Evolutionary conservation across 768 basidiomycete species (phyloP), one percentile per base, ranked within the genome.

Genomic region (Lentinula raphanica): DNA sequence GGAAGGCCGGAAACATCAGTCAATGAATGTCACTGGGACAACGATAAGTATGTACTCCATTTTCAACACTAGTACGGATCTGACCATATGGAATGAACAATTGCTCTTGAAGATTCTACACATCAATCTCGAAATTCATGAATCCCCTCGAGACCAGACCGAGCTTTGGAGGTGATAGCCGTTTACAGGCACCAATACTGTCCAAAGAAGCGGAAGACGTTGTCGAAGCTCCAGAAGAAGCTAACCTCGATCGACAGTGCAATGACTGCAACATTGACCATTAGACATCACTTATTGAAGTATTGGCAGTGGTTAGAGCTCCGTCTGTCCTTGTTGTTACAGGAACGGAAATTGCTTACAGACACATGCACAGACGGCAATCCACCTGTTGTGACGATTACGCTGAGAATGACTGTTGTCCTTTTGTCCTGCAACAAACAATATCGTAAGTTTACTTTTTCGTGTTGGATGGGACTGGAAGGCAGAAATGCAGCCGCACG

Each of bases 291-390:
- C 11, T 42, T 19, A 23, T 21, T 19, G n/a, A 7, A 42, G 17
- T 19, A 9, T 8, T 42, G 49, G 49, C 49, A 35, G 49, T 50
- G 49, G 49, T 31, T 35, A 50, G 49, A 32, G 49, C 49, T 35
- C 32, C 49, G 21, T n/a, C 49, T 50, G 49, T 50, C 49, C 9
- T 50, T 36, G 49, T 50, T 49, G 46, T 49, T 28, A 49, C 46
- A 49, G 46, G 46, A 49, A 49, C 44, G 7, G 3, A 27, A 23
- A 9, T 46, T 27, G 9, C 19, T 9, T n/a, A 49, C 31, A 50
- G 11, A 48, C 29, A 31, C 27, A 25, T 15, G n/a, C 38, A 39
- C 7, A 12, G 5, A 35, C 8, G 32, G 32, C 32, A 13, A 35
- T 35, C 32, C 32, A 35, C 5, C 32, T 35, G 8, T 13, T 13